phyloP scores from a whole-genome alignment of 2,329 filamentous ascomycete species.

The Botrytis tulipae region DNA sequence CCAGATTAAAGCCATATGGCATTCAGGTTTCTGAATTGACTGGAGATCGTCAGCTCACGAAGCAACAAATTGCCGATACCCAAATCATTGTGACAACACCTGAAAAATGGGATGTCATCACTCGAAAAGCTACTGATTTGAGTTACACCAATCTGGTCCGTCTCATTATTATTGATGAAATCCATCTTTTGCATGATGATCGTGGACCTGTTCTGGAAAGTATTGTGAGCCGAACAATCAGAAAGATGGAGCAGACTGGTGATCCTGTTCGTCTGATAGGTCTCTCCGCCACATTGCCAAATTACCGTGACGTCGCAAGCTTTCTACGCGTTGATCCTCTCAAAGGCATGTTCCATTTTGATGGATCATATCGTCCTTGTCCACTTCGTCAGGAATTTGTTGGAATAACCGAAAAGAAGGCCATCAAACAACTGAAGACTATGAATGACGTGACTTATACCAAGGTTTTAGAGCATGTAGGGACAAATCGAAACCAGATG shows the following conservation, averaged over 20 bases:
- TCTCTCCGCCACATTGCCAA: slow-evolving; percentile 90
- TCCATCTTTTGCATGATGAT: slow-evolving; percentile 95
- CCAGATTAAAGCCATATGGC: slow-evolving; percentile 83
- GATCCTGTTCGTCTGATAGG: slow-evolving; percentile 90
- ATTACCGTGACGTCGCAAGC: slow-evolving; percentile 92
- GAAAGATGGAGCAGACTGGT: slow-evolving; percentile 89
- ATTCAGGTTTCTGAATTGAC: slow-evolving; percentile 94
- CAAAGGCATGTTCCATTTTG: slow-evolving; percentile 93
- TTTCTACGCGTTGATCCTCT: slow-evolving; percentile 86
- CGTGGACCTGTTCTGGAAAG: slow-evolving; percentile 95
- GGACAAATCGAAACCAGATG: slow-evolving; percentile 93
- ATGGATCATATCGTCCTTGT: slow-evolving; percentile 89
- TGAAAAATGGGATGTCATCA: slow-evolving; percentile 99
- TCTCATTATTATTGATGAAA: slow-evolving; percentile 95
- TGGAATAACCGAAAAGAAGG: slow-evolving; percentile 94
- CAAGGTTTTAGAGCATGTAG: slow-evolving; percentile 95
- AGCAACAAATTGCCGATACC: slow-evolving; percentile 96
- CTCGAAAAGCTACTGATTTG: slow-evolving; percentile 92
- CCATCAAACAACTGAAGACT: slow-evolving; percentile 97
- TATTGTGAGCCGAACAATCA: slow-evolving; percentile 91
- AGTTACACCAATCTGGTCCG: slow-evolving; percentile 98
- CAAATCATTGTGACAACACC: slow-evolving; percentile 98
- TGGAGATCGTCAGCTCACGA: slow-evolving; percentile 95
- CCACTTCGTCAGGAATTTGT: slow-evolving; percentile 96
- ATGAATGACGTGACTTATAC: slow-evolving; percentile 99